Evolutionary conservation across 2,329 filamentous ascomycete species (phyloP).

Genomic region (Ophiostoma himal-ulmi): DNA sequence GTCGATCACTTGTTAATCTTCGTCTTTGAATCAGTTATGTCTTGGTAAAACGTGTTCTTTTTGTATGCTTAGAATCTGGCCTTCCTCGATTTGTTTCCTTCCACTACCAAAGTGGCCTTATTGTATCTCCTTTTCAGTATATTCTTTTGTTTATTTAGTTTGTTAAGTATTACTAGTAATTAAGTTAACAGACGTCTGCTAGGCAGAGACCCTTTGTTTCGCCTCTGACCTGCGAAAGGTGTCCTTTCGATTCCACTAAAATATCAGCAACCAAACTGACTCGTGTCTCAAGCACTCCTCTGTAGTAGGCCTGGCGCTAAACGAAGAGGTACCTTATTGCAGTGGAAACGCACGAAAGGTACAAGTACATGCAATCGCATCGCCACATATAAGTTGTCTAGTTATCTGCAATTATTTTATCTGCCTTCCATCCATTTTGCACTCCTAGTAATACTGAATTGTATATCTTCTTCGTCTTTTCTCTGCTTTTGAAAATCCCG

Average conservation of each 20-base stretch:
- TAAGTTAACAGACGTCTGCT: background rate
- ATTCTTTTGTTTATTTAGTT: background rate
- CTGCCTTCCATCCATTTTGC: background rate
- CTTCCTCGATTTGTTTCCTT: background rate
- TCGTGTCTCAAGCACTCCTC: background rate
- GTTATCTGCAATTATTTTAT: background rate
- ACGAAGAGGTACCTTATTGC: background rate
- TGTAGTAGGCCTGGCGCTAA: background rate
- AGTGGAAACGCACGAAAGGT: background rate
- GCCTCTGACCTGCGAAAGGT: background rate
- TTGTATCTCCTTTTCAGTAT: background rate
- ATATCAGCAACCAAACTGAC: background rate
- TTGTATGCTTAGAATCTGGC: background rate
- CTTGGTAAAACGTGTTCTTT: slow-evolving; percentile 1
- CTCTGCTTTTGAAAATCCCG: background rate
- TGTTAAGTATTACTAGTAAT: background rate
- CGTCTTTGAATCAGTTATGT: background rate
- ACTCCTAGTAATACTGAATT: background rate
- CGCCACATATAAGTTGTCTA: background rate
- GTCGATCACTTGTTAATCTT: slow-evolving; percentile 4
- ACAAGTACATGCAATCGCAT: background rate
- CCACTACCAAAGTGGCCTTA: background rate
- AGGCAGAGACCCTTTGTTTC: background rate
- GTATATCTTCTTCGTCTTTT: background rate
- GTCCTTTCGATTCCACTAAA: background rate